Evolutionary conservation across 805 yeast genomes (phyloP).

Genomic region (Tetrapisispora nanseiensis): DNA sequence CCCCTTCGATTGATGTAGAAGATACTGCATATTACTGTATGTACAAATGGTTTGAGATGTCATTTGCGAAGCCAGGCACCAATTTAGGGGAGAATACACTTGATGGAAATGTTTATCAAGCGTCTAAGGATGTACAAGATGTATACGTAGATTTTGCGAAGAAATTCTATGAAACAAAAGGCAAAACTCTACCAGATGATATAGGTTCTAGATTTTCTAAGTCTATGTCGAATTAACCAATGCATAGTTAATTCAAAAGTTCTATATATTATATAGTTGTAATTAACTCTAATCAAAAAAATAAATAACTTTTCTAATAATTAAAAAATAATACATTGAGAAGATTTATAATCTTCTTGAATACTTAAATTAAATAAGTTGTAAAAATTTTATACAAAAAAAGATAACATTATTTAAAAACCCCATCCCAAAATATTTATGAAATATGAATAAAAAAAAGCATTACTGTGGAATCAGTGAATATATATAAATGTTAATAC

Average conservation of each 20-base stretch:
- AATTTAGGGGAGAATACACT: neutral
- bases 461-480: neutral
- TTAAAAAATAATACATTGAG: constrained; percentile 1
- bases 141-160: neutral
- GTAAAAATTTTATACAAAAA: constrained; percentile 1
- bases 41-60: constrained; percentile 37
- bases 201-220: neutral
- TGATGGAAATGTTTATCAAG: constrained; percentile 5
- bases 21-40: constrained; percentile 45
- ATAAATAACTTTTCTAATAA: neutral
- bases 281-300: too few relatives aligned
- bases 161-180: neutral
- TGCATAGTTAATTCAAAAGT: neutral
- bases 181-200: neutral
- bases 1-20: constrained; percentile 44
- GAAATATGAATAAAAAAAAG: constrained; percentile 3
- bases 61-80: constrained; percentile 1
- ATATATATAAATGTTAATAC: neutral
- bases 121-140: constrained; percentile 4
- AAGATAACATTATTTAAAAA: constrained; percentile 3
- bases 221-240: neutral
- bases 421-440: constrained; percentile 4
- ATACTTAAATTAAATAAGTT: constrained; percentile 3
- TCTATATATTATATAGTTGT: neutral
- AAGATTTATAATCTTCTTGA: constrained; percentile 1